These are phyloP conservation scores for Trichoderma breve DNA, from an alignment of 2,329 filamentous ascomycete genomes.

Conservation along the genomic window DNA sequence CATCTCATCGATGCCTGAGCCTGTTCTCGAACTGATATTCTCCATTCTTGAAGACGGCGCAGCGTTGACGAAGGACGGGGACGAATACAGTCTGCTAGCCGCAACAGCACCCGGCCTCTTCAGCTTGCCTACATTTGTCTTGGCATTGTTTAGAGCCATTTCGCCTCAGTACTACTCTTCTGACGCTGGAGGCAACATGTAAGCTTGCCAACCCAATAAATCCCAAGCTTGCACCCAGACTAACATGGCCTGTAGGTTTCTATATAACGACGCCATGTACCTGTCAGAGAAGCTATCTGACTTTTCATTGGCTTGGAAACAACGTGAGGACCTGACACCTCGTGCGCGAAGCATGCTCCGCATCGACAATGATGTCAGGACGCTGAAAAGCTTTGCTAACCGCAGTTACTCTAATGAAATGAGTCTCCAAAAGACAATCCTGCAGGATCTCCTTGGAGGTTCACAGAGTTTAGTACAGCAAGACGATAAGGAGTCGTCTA, in stretches of 20 bases:
- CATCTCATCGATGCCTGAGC: slow-evolving; percentile 82
- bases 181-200: slow-evolving; percentile 63
- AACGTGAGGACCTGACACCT: slow-evolving; percentile 49
- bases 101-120: slow-evolving; percentile 69
- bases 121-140: slow-evolving; percentile 65
- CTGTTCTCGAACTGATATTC: slow-evolving; percentile 66
- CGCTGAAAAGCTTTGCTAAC: slow-evolving; percentile 58
- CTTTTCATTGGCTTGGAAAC: slow-evolving; percentile 51
- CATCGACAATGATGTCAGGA: slow-evolving; percentile 59
- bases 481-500: slow-evolving; percentile 50
- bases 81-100: slow-evolving; percentile 57
- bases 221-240: not conserved
- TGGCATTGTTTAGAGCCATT: slow-evolving; percentile 78
- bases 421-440: slow-evolving; percentile 57
- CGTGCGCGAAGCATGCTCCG: slow-evolving; percentile 55
- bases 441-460: slow-evolving; percentile 61
- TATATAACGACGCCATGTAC: slow-evolving; percentile 67
- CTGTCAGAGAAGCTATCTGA: slow-evolving; percentile 56
- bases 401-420: slow-evolving; percentile 62
- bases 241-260: slow-evolving; percentile 44
- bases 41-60: slow-evolving; percentile 60
- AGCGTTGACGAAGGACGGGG: slow-evolving; percentile 54
- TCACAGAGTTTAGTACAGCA: slow-evolving; percentile 60
- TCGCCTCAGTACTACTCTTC: slow-evolving; percentile 71
- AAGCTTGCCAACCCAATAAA: slow-evolving; percentile 27